Evolutionary conservation across 2,329 filamentous ascomycete genomes (phyloP), one percentile per base, ranked within the genome.

Genomic region (Trichoderma koningii): DNA sequence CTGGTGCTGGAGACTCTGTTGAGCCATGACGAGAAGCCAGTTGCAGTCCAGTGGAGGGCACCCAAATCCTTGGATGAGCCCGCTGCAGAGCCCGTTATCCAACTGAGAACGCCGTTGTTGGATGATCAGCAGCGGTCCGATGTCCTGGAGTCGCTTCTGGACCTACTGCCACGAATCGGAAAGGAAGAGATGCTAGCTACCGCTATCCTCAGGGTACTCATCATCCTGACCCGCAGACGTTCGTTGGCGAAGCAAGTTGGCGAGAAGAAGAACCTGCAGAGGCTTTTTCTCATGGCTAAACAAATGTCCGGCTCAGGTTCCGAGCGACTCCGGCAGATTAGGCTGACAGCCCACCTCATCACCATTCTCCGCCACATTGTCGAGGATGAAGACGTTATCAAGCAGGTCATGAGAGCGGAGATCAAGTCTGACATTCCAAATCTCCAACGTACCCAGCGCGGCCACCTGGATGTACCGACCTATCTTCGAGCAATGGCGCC

Each of bases 221-320:
- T 96, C 34, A 93, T 97, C 67, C 81, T 99, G 34, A 97, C 95
- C 1, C 87, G 96, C 23, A 86, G 87, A 66, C 89, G 92, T 57
- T 81, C 86, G 15, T 83, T 96, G 67, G 93, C 95, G 2, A 85
- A 87, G 68, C 81, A 85, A 51, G 83, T 98, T 53, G 91, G 92
- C 5, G 90, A 97, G 74, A 97, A 93, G 79, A 90, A 89, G 73
- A 96, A 96, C 71, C 82, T 99, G 55, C 91, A 95, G 73, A 86
- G 92, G 30, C 81, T 99, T 23, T 98, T 99, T 76, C 86, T 97
- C 59, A 97, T 98, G 91, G 88, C 94, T 65, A 96, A 96, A 76
- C 94, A 98, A 75, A 85, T 98, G 66, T 89, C 92, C 21, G 91
- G 90, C 28, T 85, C 88, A 34, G 90, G 91, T 7, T 91, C 92